Evolutionary conservation across 768 basidiomycete species (phyloP), one percentile per base, ranked within the genome.

Genomic region (Asterophora parasitica): DNA sequence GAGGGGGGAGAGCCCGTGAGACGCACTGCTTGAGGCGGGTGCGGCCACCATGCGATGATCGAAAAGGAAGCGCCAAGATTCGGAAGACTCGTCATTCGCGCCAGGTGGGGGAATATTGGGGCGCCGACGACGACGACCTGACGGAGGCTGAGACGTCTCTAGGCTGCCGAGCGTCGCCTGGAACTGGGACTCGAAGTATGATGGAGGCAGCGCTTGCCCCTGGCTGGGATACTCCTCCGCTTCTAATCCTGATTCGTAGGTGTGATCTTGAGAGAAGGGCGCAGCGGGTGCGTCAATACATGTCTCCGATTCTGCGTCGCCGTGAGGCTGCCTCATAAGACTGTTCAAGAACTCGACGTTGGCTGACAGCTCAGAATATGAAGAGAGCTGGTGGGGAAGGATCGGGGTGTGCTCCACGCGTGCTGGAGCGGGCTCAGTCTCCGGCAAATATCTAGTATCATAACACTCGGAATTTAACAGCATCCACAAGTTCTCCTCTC

Each of bases 301-400:
- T 13, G 4, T 7, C 7, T 17, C 26, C 2, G 10, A 11, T 8
- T 7, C 12, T 13, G 16, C 10, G 38, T n/a, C 4, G 33, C 42
- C 37, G 37, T 7, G 38, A 12, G 30, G 42, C 35, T 15, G 41
- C 41, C n/a, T 11, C 27, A 32, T 37, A 23, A 27, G 11, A 28
- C 2, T 32, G 10, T 7, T 11, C 13, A 42, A 13, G 31, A 56
- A 63, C 11, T 46, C 50, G 8, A 65, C 41, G 42, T 66, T 56
- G 2, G 56, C 48, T 10, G 54, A 47, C 3, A 65, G 54, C 28
- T 63, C 61, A 1, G 65, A 64, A 38, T 67, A 60, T 8, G 50
- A 36, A 6, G 65, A 64, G 13, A 49, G 50, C 31, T 59, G 55
- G 1, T 40, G 23, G 3, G 39, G 39, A 10, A 26, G 8, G 13